Conservation (phyloP, 2,329 filamentous ascomycete species). For the Septoria linicola region DNA sequence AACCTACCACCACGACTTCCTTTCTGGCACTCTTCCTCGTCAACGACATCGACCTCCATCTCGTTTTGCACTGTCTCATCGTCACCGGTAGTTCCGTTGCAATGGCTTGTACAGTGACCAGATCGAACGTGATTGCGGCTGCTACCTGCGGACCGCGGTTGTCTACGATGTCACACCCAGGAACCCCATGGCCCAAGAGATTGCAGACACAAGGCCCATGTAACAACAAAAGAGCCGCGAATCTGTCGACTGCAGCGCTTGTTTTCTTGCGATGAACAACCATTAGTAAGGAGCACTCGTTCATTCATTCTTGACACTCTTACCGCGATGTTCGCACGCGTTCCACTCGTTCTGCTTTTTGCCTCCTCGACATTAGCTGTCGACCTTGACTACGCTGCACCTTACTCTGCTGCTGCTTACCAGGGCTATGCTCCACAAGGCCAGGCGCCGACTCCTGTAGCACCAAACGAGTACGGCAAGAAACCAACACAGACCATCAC, state of each 20-base stretch:
- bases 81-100: too few species aligned
- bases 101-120: too few species aligned
- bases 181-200: slow-evolving; percentile 4
- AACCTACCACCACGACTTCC: too few species aligned
- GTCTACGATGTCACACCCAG: background rate
- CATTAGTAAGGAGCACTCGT: background rate
- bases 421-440: background rate
- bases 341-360: slow-evolving; percentile 9
- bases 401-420: slow-evolving; percentile 1
- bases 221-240: background rate
- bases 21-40: too few species aligned
- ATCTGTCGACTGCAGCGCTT: background rate
- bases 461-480: slow-evolving; percentile 2
- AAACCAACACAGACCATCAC: slow-evolving; percentile 2
- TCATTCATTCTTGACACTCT: slow-evolving; percentile 3
- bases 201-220: background rate
- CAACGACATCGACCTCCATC: too few species aligned
- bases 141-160: too few species aligned
- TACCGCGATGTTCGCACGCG: slow-evolving; percentile 15
- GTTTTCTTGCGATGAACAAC: background rate
- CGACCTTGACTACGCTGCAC: background rate
- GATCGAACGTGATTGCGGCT: too few species aligned
- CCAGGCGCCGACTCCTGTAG: slow-evolving; percentile 1
- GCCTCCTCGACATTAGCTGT: slow-evolving; percentile 1
- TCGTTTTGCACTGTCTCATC: too few species aligned